Evolutionary conservation across 1,139 yeast species (phyloP).

Genomic region (Hemisphaericaspora xylofermentans): DNA sequence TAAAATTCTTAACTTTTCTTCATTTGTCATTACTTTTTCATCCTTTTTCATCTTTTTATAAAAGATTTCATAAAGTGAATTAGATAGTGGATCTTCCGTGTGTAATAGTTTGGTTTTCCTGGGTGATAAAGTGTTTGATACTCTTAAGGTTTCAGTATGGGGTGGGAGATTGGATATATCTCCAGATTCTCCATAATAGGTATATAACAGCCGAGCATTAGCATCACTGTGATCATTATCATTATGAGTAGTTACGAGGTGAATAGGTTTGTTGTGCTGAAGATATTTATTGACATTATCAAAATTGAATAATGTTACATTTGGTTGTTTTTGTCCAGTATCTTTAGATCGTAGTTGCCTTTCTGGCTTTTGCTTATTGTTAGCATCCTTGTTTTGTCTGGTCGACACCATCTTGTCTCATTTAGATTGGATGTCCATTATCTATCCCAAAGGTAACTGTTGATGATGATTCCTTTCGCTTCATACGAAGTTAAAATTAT

Average conservation of each 20-base stretch:
- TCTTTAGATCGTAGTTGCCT: slow-evolving; percentile 26
- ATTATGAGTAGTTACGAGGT: slow-evolving; percentile 9
- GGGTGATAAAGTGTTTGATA: slow-evolving; percentile 18
- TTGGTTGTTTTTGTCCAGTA: slow-evolving; percentile 5
- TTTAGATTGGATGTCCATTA: not conserved
- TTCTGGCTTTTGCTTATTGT: slow-evolving; percentile 1
- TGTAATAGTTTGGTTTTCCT: slow-evolving; percentile 22
- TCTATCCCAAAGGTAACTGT: too few relatives aligned
- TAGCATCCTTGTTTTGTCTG: not conserved
- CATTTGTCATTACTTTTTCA: slow-evolving; percentile 60
- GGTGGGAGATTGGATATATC: slow-evolving; percentile 10
- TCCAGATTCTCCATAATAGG: slow-evolving; percentile 12
- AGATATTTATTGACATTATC: slow-evolving; percentile 30
- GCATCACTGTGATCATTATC: slow-evolving; percentile 1
- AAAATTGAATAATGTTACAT: slow-evolving; percentile 28
- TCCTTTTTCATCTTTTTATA: slow-evolving; percentile 67
- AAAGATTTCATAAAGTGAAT: slow-evolving; percentile 45
- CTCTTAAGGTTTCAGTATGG: not conserved
- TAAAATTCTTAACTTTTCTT: slow-evolving; percentile 52
- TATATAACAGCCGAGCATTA: too few relatives aligned
- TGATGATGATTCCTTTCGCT: too few relatives aligned
- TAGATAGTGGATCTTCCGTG: slow-evolving; percentile 43
- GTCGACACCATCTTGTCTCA: slow-evolving; percentile 14
- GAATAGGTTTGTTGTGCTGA: slow-evolving; percentile 22
- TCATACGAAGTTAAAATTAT: too few relatives aligned